A percentile compares a stretch with the other conserved stretches of the same genome.
These are phyloP conservation scores for Plasmodium malariae DNA, from an alignment of 169 alveolate genomes.

Conservation along the genomic window DNA sequence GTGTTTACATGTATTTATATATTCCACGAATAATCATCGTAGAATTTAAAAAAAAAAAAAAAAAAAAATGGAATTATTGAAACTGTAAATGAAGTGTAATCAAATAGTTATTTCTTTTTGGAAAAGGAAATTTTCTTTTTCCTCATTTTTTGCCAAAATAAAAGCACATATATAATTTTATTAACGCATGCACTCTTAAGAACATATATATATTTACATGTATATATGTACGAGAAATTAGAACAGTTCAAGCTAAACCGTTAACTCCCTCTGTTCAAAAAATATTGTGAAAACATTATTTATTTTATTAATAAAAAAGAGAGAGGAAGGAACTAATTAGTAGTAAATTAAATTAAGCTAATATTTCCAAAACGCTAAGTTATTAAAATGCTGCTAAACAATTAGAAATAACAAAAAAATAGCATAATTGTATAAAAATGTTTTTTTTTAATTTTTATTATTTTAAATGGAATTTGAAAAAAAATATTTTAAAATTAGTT, in stretches of 20 bases:
- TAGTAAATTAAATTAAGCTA: neutral
- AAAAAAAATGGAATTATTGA: neutral
- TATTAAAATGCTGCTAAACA: neutral
- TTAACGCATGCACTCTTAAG: neutral
- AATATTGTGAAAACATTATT: neutral
- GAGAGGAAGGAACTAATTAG: neutral
- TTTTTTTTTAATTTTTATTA: no score
- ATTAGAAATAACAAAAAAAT: no score
- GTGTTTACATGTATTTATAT: no score
- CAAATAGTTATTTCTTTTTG: neutral
- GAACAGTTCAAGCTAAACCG: constrained; percentile 5
- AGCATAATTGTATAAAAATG: no score
- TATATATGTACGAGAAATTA: neutral
- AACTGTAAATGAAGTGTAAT: constrained; percentile 2
- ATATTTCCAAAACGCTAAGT: neutral
- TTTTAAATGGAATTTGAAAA: no score
- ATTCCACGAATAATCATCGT: no score
- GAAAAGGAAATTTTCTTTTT: neutral
- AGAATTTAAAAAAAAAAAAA: neutral
- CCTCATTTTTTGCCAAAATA: no score
- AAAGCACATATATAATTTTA: no score
- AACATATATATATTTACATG: neutral
- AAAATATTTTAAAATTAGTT: neutral
- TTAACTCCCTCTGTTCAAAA: neutral
- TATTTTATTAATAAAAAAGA: no score